Evolutionary conservation across 805 yeast genomes (phyloP).

Genomic region (Isabelozyma rhagii): DNA sequence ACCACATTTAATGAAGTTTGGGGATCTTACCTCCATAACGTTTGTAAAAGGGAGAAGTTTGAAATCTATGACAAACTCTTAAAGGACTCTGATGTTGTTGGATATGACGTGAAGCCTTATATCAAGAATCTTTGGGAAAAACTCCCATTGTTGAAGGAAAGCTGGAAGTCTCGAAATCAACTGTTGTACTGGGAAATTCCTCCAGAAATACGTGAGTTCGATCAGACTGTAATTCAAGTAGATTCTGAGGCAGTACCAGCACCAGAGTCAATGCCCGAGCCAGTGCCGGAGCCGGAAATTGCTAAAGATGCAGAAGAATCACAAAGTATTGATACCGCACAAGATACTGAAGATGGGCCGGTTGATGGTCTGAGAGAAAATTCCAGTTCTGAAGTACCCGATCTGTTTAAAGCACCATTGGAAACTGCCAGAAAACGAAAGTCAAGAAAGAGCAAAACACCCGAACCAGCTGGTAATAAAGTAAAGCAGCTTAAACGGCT

Average conservation of each 20-base stretch:
- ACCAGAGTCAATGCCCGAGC: background rate
- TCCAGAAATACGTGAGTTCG: background rate
- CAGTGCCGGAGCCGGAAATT: background rate
- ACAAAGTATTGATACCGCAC: too few relatives aligned
- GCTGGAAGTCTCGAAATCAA: conserved; percentile 6
- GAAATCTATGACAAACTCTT: conserved; percentile 18
- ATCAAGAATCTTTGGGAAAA: conserved; percentile 15
- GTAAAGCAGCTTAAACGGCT: conserved; percentile 5
- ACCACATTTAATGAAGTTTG: conserved; percentile 16
- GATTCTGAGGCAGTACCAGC: background rate
- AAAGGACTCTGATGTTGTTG: conserved; percentile 6
- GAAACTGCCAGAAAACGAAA: background rate
- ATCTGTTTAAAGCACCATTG: too few relatives aligned
- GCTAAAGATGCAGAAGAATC: background rate
- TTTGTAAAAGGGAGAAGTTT: conserved; percentile 8
- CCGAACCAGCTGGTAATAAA: background rate
- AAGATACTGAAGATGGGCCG: background rate
- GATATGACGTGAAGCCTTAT: conserved; percentile 13
- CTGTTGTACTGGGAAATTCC: background rate
- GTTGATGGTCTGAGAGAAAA: background rate
- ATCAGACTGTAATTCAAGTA: background rate
- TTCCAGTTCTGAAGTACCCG: background rate
- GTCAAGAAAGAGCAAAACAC: conserved; percentile 1
- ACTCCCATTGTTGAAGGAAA: conserved; percentile 16
- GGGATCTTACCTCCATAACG: conserved; percentile 12